Evolutionary conservation across 805 yeast genomes (phyloP).

Genomic region (Zygotorulaspora danielsina): DNA sequence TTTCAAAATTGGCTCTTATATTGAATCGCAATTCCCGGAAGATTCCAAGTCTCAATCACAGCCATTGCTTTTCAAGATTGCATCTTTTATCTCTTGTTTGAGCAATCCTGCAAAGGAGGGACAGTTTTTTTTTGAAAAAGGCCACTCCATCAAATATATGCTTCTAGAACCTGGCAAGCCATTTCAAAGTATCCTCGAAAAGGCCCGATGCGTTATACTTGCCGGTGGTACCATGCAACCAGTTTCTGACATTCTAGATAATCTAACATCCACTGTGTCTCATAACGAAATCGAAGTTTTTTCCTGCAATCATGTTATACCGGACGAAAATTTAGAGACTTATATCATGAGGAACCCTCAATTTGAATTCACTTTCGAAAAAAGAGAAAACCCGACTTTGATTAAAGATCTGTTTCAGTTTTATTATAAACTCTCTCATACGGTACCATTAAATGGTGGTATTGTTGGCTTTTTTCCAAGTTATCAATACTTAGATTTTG

Average conservation of each 20-base stretch:
- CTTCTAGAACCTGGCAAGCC: constrained; percentile 72
- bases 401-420: constrained; percentile 43
- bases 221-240: constrained; percentile 99
- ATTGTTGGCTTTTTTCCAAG: constrained; percentile 82
- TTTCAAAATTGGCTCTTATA: constrained; percentile 72
- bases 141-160: constrained; percentile 54
- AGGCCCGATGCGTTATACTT: constrained; percentile 63
- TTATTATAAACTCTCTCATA: constrained; percentile 21
- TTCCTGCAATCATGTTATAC: constrained; percentile 82
- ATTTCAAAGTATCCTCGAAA: constrained; percentile 61
- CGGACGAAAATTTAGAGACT: constrained; percentile 60
- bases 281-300: constrained; percentile 45
- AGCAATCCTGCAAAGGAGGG: constrained; percentile 80
- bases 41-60: constrained; percentile 18
- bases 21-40: constrained; percentile 24
- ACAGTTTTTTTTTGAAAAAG: constrained; percentile 54
- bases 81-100: constrained; percentile 59
- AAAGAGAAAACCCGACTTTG: constrained; percentile 46
- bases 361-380: constrained; percentile 67
- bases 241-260: constrained; percentile 59
- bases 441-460: constrained; percentile 59
- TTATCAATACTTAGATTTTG: constrained; percentile 60
- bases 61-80: constrained; percentile 62
- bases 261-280: constrained; percentile 57
- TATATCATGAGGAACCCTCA: constrained; percentile 42